Percentiles rank a stretch among this genome's conserved stretches.
Conservation (phyloP, 2,329 filamentous ascomycete species). For the Thermothelomyces thermophilus region DNA sequence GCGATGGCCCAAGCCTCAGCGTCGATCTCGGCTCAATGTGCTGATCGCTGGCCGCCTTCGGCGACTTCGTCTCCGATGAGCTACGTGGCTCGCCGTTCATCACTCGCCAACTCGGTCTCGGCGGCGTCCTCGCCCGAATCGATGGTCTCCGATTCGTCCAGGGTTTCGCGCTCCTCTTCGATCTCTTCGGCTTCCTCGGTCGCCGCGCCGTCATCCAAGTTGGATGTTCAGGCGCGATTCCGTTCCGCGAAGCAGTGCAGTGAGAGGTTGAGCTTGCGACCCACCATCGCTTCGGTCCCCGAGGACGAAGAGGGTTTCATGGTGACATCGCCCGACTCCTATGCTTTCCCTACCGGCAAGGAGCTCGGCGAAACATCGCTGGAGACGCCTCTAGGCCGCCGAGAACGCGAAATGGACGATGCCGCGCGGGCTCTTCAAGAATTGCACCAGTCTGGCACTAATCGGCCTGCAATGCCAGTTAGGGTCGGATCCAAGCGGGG, state of each 20-base stretch:
- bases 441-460: slow-evolving; percentile 44
- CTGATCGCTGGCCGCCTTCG: slow-evolving; percentile 47
- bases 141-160: slow-evolving; percentile 58
- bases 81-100: slow-evolving; percentile 50
- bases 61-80: slow-evolving; percentile 47
- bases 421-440: slow-evolving; percentile 55
- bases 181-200: slow-evolving; percentile 57
- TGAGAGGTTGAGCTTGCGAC: slow-evolving; percentile 49
- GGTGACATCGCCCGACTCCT: slow-evolving; percentile 52
- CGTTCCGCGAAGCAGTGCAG: slow-evolving; percentile 52
- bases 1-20: slow-evolving; percentile 52
- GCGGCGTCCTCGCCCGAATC: slow-evolving; percentile 60
- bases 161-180: slow-evolving; percentile 57
- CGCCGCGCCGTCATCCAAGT: slow-evolving; percentile 53
- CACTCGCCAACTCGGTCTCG: slow-evolving; percentile 56
- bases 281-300: slow-evolving; percentile 50
- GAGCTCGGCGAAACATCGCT: slow-evolving; percentile 44
- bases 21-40: slow-evolving; percentile 39
- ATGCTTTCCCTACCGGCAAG: slow-evolving; percentile 47
- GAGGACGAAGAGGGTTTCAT: slow-evolving; percentile 48
- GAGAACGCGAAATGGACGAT: slow-evolving; percentile 45
- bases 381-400: slow-evolving; percentile 41
- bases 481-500: slow-evolving; percentile 51
- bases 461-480: slow-evolving; percentile 30
- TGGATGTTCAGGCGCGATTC: slow-evolving; percentile 58